Evolutionary conservation across 164 flowering plant species (phyloP).

Genomic region (Santalum album): DNA sequence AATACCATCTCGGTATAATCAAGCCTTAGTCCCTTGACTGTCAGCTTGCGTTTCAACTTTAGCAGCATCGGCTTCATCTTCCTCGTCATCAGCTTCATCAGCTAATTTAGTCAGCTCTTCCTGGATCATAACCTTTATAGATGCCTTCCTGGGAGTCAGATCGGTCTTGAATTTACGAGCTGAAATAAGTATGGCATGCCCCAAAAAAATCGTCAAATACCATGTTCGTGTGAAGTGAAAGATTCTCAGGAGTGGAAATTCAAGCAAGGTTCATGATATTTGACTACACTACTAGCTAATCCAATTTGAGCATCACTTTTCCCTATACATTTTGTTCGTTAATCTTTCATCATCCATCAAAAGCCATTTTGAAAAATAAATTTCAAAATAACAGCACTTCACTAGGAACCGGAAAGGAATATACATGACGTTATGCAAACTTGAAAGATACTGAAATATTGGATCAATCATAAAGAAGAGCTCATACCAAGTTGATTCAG

Average conservation of each 20-base stretch:
- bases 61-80: conserved; percentile 27
- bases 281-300: too few species aligned
- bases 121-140: conserved; percentile 73
- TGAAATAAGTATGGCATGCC: conserved; percentile 18
- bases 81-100: conserved; percentile 66
- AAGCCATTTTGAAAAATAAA: too few species aligned
- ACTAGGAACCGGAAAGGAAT: too few species aligned
- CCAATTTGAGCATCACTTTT: too few species aligned
- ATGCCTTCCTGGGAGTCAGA: conserved; percentile 58
- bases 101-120: conserved; percentile 89
- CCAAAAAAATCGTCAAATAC: too few species aligned
- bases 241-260: too few species aligned
- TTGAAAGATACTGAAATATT: neutral
- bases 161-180: conserved; percentile 53
- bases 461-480: neutral
- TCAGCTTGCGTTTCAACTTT: conserved; percentile 15
- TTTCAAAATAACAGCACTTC: too few species aligned
- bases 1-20: conserved; percentile 1
- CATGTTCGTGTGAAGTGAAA: too few species aligned
- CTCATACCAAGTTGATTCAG: conserved; percentile 61
- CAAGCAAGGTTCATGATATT: too few species aligned
- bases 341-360: too few species aligned
- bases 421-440: too few species aligned
- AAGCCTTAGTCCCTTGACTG: conserved; percentile 32
- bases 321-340: too few species aligned